A percentile compares a stretch with the other conserved stretches of the same genome.
These are phyloP conservation scores for Fabrea salina DNA, from an alignment of 169 alveolate genomes.

Conservation along the genomic window DNA sequence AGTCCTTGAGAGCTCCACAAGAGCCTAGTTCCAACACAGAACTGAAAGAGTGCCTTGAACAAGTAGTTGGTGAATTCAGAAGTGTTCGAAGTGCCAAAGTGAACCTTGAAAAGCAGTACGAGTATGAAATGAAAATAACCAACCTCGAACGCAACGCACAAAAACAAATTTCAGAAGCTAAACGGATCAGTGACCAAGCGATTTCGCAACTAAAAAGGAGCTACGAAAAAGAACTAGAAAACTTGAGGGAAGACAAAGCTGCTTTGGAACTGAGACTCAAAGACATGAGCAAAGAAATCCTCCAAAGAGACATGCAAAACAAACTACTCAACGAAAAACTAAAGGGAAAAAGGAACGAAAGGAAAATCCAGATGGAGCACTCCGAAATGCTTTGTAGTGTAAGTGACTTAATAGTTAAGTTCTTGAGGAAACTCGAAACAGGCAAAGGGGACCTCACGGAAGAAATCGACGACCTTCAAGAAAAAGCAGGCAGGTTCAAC, in stretches of 20 bases:
- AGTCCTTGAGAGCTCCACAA: background rate
- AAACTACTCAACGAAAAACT: conserved; percentile 16
- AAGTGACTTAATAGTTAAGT: conserved; percentile 15
- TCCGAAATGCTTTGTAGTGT: conserved; percentile 18
- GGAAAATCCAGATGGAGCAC: conserved; percentile 15
- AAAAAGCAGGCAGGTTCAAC: background rate
- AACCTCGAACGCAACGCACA: background rate
- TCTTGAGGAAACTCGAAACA: conserved; percentile 24
- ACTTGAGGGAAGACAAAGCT: conserved; percentile 1
- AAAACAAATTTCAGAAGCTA: conserved; percentile 22
- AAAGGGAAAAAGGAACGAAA: background rate
- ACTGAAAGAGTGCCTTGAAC: background rate
- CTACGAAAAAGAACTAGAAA: background rate
- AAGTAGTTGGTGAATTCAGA: background rate
- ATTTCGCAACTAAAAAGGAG: conserved; percentile 8
- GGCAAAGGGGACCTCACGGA: conserved; percentile 17
- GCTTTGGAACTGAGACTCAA: conserved; percentile 19
- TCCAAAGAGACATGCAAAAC: conserved; percentile 17
- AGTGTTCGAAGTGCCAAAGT: background rate
- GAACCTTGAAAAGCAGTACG: background rate
- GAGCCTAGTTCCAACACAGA: too few relatives aligned
- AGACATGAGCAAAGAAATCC: background rate
- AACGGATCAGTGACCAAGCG: background rate
- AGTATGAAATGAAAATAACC: conserved; percentile 29
- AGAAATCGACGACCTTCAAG: conserved; percentile 19